Base-by-base conservation (phyloP, 2,329 filamentous ascomycete species). In the Hymenoscyphus infarciens region DNA sequence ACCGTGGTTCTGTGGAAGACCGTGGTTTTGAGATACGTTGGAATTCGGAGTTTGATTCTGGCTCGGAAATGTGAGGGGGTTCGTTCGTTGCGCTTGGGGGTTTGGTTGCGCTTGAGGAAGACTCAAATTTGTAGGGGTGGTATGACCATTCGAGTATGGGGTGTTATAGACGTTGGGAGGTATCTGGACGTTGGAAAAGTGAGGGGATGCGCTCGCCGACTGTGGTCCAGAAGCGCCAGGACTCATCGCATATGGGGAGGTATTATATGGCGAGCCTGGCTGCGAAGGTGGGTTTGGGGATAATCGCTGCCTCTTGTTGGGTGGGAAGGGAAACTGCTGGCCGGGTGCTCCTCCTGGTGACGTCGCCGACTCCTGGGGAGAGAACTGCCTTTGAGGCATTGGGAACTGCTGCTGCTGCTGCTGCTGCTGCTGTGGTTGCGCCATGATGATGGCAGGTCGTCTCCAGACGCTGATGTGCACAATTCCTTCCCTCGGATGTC, bases 251-350 rank as follows among this genome's bases (percentile, higher is more conserved):
- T 80, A 83, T 69, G 81, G 77, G 66, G 84, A 80, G 69, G 78
- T 75, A 67, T 80, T 79, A 71, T 86, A 87, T 0, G 86, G 85
- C 38, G 86, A 89, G 58, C 79, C 81, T 63, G 88, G 87, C 68
- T 88, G 87, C 31, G 89, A 87, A n/a, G 81, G 77, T 38, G 87
- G 83, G 62, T 87, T 87, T 59, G 88, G 87, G 29, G 88, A 91
- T 56, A 90, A 78, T 62, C 86, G 88, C 74, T 83, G 87, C 74
- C 90, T 84, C 78, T 95, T 94, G 63, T 83, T 85, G 16, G 90
- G 87, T 57, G 89, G 89, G 57, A 88, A 83, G 64, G 75, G 72
- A 70, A 76, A 88, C 54, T 81, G 77, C 66, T 83, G 82, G n/a
- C 19, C n/a, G 81, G 81, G 79, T 25, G 82, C 78, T 57, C 80